phyloP scores from a whole-genome alignment of 2,329 filamentous ascomycete genomes.

The Penicillium sp. region DNA sequence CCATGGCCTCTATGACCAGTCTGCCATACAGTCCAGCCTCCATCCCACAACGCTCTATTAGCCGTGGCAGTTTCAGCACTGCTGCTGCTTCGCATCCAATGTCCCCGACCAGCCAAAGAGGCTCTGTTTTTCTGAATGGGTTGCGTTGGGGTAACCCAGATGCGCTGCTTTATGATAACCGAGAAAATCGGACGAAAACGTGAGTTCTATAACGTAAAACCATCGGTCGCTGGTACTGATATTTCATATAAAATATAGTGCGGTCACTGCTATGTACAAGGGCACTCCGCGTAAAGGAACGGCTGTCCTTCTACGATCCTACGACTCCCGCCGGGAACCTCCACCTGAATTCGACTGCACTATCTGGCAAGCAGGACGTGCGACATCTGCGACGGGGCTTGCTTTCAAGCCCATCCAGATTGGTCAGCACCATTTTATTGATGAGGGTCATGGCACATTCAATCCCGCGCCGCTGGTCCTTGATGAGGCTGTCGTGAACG shows the following conservation, averaged over 20 bases:
- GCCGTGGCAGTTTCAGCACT: slow-evolving; percentile 79
- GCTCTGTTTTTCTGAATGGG: slow-evolving; percentile 44
- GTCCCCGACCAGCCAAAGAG: slow-evolving; percentile 55
- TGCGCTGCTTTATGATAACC: slow-evolving; percentile 79
- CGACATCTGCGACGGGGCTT: slow-evolving; percentile 85
- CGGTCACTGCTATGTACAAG: slow-evolving; percentile 86
- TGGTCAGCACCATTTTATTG: slow-evolving; percentile 89
- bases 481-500: slow-evolving; percentile 86
- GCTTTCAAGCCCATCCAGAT: slow-evolving; percentile 96
- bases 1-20: slow-evolving; percentile 49
- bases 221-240: slow-evolving; percentile 11
- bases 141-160: slow-evolving; percentile 74
- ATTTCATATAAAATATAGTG: slow-evolving; percentile 50
- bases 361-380: slow-evolving; percentile 94
- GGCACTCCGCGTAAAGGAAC: slow-evolving; percentile 67
- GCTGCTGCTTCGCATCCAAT: slow-evolving; percentile 64
- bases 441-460: slow-evolving; percentile 87
- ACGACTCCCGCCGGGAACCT: slow-evolving; percentile 90
- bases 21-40: slow-evolving; percentile 44
- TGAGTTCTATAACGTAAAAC: slow-evolving; percentile 38
- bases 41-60: slow-evolving; percentile 59
- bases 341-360: slow-evolving; percentile 89
- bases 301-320: slow-evolving; percentile 79
- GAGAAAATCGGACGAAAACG: slow-evolving; percentile 88
- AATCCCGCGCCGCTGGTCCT: slow-evolving; percentile 83